A percentile compares a stretch with the other conserved stretches of the same genome.
phyloP scores from a whole-genome alignment of 2,329 filamentous ascomycete genomes.

The Botrytis tulipae region DNA sequence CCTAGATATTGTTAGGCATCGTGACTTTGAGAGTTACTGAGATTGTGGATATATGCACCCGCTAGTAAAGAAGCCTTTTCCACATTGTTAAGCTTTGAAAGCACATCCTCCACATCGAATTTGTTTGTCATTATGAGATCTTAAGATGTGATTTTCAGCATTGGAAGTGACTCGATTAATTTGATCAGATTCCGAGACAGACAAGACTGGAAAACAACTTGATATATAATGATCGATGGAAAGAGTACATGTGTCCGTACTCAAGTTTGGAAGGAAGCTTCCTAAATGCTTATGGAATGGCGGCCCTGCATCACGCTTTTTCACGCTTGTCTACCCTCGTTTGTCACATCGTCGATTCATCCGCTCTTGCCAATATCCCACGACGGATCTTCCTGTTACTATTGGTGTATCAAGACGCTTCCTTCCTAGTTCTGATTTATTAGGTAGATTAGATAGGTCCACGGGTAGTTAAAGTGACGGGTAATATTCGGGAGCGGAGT shows the following conservation, averaged over 20 bases:
- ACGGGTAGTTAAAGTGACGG: neutral
- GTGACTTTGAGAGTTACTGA: too few species aligned
- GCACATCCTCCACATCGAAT: slow-evolving; percentile 52
- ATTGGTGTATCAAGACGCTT: neutral
- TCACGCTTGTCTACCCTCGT: neutral
- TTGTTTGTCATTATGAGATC: slow-evolving; percentile 25
- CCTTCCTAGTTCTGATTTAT: neutral
- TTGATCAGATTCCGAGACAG: neutral
- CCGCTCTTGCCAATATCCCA: neutral
- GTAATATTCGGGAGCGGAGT: neutral
- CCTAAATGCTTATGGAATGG: neutral
- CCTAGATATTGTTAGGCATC: slow-evolving; percentile 30
- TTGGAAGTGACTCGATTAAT: neutral
- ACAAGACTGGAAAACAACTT: neutral
- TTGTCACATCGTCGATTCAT: neutral
- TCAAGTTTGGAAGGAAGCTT: neutral
- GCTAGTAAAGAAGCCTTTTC: slow-evolving; percentile 56
- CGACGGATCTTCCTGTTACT: neutral
- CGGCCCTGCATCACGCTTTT: neutral
- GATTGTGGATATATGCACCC: slow-evolving; percentile 38
- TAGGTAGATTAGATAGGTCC: too few species aligned
- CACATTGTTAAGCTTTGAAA: slow-evolving; percentile 52
- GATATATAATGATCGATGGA: neutral
- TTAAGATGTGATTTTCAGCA: neutral
- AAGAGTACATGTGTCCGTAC: neutral